Percentiles rank a stretch among this genome's conserved stretches.
Evolutionary conservation across 2,329 filamentous ascomycete genomes (phyloP).

Genomic region (Penicillium sp.): DNA sequence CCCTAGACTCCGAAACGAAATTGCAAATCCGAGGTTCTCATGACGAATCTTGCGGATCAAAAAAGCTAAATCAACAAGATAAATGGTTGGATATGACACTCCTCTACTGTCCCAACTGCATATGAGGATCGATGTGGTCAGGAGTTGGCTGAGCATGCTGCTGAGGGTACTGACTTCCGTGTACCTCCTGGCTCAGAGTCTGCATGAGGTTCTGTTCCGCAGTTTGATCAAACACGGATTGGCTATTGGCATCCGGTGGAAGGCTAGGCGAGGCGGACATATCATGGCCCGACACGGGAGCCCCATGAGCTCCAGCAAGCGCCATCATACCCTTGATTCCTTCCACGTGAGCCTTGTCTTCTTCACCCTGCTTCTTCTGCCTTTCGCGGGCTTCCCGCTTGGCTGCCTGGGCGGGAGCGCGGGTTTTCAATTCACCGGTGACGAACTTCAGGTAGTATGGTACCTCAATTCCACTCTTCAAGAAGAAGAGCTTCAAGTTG

Average conservation of each 20-base stretch:
- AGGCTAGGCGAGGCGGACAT: conserved; percentile 42
- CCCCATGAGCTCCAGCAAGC: conserved; percentile 44
- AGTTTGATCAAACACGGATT: conserved; percentile 40
- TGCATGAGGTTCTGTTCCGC: conserved; percentile 47
- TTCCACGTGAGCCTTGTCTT: conserved; percentile 50
- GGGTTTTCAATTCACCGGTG: conserved; percentile 83
- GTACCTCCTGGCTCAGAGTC: conserved; percentile 45
- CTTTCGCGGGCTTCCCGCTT: conserved; percentile 51
- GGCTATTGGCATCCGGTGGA: conserved; percentile 34
- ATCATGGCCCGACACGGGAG: conserved; percentile 36
- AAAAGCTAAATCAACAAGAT: conserved; percentile 6
- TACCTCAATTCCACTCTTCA: conserved; percentile 89
- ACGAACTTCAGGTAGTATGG: conserved; percentile 84
- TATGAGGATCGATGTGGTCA: conserved; percentile 37
- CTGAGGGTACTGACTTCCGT: conserved; percentile 39
- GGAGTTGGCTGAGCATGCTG: conserved; percentile 27
- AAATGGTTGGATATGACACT: not conserved
- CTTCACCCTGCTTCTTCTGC: conserved; percentile 47
- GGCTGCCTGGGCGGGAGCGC: conserved; percentile 65
- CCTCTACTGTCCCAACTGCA: conserved; percentile 36
- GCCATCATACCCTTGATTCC: conserved; percentile 51
- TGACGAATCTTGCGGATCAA: not conserved
- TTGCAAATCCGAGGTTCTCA: not conserved
- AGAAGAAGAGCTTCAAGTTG: conserved; percentile 85
- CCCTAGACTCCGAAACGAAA: conserved; percentile 12